phyloP scores from a whole-genome alignment of 306 rosid species.

The Prunus padus region DNA sequence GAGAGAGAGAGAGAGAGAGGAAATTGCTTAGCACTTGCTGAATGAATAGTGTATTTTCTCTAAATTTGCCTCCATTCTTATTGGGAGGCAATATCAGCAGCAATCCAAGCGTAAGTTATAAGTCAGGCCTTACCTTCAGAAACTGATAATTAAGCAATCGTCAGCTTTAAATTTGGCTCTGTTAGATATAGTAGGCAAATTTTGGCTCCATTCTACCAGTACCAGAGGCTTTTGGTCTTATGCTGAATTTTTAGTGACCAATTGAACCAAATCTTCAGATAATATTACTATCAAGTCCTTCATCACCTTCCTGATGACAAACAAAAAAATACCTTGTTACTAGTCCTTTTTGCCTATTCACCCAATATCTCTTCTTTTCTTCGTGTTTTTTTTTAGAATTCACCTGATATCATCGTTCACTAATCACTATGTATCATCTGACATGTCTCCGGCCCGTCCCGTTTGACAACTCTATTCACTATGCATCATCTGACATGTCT shows the following conservation, averaged over 20 bases:
- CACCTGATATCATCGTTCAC: no score
- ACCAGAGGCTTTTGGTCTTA: neutral
- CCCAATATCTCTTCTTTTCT: no score
- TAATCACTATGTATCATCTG: no score
- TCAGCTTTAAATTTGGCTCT: neutral
- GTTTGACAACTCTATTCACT: no score
- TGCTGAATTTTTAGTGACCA: neutral
- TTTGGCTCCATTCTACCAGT: constrained; percentile 26
- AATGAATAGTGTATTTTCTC: constrained; percentile 9
- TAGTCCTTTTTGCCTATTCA: no score
- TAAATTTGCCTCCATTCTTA: neutral
- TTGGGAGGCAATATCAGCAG: constrained; percentile 8
- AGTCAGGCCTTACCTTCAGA: neutral
- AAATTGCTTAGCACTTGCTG: constrained; percentile 30
- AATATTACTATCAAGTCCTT: neutral
- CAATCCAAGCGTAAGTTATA: neutral
- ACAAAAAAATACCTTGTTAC: no score
- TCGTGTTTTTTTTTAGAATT: no score
- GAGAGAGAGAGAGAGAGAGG: constrained; percentile 6
- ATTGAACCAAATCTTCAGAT: neutral
- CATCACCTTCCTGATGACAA: no score
- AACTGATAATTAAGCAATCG: neutral
- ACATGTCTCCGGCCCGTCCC: no score
- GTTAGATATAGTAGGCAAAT: constrained; percentile 14
- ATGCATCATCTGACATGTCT: no score